Percentiles rank a stretch among this genome's conserved stretches.
phyloP scores from a whole-genome alignment of 75 land plant species.

The Ceratopteris richardii region DNA sequence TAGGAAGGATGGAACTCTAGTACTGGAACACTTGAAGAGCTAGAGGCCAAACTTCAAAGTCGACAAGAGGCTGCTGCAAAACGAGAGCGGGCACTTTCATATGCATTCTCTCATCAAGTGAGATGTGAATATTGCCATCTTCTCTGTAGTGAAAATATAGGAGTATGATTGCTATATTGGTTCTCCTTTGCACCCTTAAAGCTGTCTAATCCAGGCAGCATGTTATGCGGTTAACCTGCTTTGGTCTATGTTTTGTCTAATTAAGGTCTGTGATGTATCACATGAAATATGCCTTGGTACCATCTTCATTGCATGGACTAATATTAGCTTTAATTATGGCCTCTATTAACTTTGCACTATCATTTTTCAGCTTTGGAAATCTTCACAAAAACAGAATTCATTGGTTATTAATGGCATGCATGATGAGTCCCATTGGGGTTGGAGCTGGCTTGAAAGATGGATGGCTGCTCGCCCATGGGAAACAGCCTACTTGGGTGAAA shows the following conservation, averaged over 20 bases:
- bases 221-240: too few species aligned
- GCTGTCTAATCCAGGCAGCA: too few species aligned
- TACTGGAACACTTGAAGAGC: slow-evolving; percentile 36
- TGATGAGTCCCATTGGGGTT: slow-evolving; percentile 29
- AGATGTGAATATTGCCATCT: background rate
- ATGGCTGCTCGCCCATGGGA: slow-evolving; percentile 37
- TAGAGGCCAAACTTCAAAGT: slow-evolving; percentile 48
- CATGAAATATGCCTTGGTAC: too few species aligned
- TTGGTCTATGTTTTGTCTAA: too few species aligned
- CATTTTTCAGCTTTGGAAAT: slow-evolving; percentile 16
- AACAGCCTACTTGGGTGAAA: slow-evolving; percentile 7
- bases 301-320: too few species aligned
- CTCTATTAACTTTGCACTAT: background rate
- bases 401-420: slow-evolving; percentile 20
- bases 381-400: slow-evolving; percentile 14
- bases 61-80: slow-evolving; percentile 59
- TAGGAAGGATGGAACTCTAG: slow-evolving; percentile 73
- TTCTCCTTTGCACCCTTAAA: too few species aligned
- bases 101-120: slow-evolving; percentile 81
- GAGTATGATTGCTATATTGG: too few species aligned
- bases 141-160: too few species aligned
- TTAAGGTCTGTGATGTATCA: too few species aligned
- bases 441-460: slow-evolving; percentile 43
- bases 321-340: too few species aligned
- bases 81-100: slow-evolving; percentile 69